Base-by-base conservation (phyloP, 2,329 filamentous ascomycete genomes). In the Xylariomycetidae sp. region DNA sequence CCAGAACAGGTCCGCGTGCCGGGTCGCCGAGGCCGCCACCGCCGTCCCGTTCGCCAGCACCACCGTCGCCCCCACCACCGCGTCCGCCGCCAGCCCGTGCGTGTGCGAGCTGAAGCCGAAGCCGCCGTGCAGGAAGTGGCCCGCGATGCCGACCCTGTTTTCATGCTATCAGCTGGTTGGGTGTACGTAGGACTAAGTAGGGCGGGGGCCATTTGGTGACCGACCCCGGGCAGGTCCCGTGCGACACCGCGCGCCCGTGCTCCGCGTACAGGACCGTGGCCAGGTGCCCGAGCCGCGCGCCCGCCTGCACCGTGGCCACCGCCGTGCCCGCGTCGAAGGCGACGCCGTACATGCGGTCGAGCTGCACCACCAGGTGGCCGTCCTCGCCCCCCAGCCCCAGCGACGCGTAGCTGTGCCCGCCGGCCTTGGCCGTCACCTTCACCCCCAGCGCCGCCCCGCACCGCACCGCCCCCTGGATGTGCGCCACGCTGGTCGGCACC, bases 361-460 rank as follows among this genome's bases (percentile, higher is more conserved):
- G 54, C 43, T 64, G 56, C 30, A 70, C 59, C 25, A 68, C 56
- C 42, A 68, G 57, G 29, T 57, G 54, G 3, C 65, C 66, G 34
- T 68, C 56, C 37, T 63, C 56, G 6, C 64, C 65, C 23, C 64
- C 63, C 4, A 62, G 57, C 34, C 60, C 61, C 37, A 58, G 59
- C 10, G 59, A 61, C 12, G 63, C 64, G 44, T 68, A 70, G 3
- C 61, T 66, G 41, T 70, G 67, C 10, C 67, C 67, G 23, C 66
- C 67, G 18, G 57, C 56, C 39, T 62, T 63, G 19, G 64, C 60
- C 18, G 63, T 61, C 2, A 69, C 63, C 44, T 65, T 65, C 32
- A 64, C 46, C 4, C 49, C 48, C 13, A 53, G 43, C 37, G 58
- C 41, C 15, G 44, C 44, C 25, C 63, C 66, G 45, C 65, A 69